Conservation (phyloP, 495 filamentous ascomycete genomes). For the Haplographium delicatum region DNA sequence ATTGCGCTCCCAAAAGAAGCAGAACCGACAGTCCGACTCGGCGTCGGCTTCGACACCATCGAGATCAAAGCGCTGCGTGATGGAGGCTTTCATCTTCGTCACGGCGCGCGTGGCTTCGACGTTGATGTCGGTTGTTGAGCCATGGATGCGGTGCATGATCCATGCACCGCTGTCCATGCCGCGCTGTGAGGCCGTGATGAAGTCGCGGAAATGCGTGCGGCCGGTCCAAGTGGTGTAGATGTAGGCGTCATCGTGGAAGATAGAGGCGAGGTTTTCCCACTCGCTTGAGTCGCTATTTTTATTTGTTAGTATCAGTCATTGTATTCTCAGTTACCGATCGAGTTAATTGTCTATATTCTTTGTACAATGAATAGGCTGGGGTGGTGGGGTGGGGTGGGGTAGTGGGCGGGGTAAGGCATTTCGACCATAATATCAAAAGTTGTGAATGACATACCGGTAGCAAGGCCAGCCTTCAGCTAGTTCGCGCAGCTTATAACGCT, state of each 20-base stretch:
- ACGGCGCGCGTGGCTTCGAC: slow-evolving; percentile 45
- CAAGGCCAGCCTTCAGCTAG: slow-evolving; percentile 65
- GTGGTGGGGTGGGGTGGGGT: too few relatives aligned
- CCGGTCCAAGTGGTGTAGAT: slow-evolving; percentile 64
- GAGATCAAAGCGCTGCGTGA: slow-evolving; percentile 57
- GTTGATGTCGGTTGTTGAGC: slow-evolving; percentile 51
- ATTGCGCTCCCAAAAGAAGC: slow-evolving; percentile 53
- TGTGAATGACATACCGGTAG: too few relatives aligned
- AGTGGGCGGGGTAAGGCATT: background rate
- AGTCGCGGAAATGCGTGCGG: slow-evolving; percentile 45
- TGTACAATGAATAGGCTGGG: too few relatives aligned
- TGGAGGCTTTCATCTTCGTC: slow-evolving; percentile 67
- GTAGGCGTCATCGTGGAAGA: slow-evolving; percentile 52
- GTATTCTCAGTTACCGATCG: too few relatives aligned
- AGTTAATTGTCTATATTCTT: too few relatives aligned
- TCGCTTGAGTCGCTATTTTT: slow-evolving; percentile 47
- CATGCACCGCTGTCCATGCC: slow-evolving; percentile 58
- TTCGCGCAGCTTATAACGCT: slow-evolving; percentile 52
- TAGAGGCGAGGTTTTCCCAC: slow-evolving; percentile 58
- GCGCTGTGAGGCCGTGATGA: slow-evolving; percentile 53
- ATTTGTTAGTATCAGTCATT: background rate
- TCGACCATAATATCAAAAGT: too few relatives aligned
- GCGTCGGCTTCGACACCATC: slow-evolving; percentile 47
- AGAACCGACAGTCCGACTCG: slow-evolving; percentile 59
- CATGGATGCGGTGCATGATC: slow-evolving; percentile 64